These are phyloP conservation scores for Teunomyces barrocoloradensis DNA, from an alignment of 805 yeast species.

Conservation along the genomic window DNA sequence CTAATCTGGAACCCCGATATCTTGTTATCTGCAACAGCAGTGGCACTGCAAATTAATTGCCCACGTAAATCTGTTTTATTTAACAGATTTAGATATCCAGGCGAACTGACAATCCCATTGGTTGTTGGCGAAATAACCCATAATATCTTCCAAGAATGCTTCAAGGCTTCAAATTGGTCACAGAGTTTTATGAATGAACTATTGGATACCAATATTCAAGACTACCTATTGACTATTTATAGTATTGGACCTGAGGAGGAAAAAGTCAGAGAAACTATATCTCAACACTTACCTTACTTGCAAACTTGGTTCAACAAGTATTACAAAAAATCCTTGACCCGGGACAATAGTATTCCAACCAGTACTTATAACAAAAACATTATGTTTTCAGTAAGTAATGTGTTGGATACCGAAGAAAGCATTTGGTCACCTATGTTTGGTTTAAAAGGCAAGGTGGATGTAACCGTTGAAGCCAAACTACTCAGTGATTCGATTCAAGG, in stretches of 20 bases:
- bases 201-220: constrained; percentile 41
- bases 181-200: constrained; percentile 34
- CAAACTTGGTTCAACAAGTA: constrained; percentile 52
- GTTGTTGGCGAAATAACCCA: constrained; percentile 85
- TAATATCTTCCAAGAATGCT: constrained; percentile 62
- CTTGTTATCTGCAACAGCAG: constrained; percentile 74
- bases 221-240: constrained; percentile 49
- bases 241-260: constrained; percentile 51
- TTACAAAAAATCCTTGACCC: constrained; percentile 22
- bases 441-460: constrained; percentile 85
- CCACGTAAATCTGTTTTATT: constrained; percentile 65
- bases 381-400: constrained; percentile 44
- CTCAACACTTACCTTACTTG: constrained; percentile 51
- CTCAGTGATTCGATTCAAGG: constrained; percentile 24
- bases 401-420: constrained; percentile 84
- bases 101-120: constrained; percentile 61
- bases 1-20: constrained; percentile 82
- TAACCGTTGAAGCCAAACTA: constrained; percentile 61
- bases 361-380: constrained; percentile 6
- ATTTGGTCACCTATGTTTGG: constrained; percentile 93
- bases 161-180: constrained; percentile 36
- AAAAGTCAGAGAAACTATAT: constrained; percentile 42
- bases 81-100: constrained; percentile 56
- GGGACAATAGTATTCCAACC: constrained; percentile 7
- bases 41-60: constrained; percentile 76